Conservation (phyloP, 1,284 basidiomycete genomes). For the Flammula alnicola region DNA sequence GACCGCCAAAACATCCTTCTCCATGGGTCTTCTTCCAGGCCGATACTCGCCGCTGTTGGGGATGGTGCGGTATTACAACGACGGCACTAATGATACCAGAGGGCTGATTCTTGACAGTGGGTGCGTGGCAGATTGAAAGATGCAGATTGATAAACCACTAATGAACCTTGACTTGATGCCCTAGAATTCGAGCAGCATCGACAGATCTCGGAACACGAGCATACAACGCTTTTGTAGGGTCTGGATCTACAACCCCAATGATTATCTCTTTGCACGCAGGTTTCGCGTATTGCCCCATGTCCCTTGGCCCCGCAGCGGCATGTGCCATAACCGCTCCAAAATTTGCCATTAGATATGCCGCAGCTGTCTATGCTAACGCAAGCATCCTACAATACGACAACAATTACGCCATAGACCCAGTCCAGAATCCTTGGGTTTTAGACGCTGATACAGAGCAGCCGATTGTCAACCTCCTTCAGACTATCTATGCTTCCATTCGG, state of each 20-base stretch:
- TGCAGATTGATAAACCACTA: background rate
- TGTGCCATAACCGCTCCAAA: conserved; percentile 20
- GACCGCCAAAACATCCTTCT: conserved; percentile 23
- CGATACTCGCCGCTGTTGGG: conserved; percentile 15
- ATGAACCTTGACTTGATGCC: too few species aligned
- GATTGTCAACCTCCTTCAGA: conserved; percentile 26
- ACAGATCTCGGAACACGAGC: conserved; percentile 15
- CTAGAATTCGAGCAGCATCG: conserved; percentile 12
- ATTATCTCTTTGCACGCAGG: conserved; percentile 24
- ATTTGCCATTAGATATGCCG: conserved; percentile 12
- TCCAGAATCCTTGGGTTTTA: conserved; percentile 9
- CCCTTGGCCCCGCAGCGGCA: conserved; percentile 17
- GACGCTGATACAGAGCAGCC: conserved; percentile 10
- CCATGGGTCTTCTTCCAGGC: conserved; percentile 22
- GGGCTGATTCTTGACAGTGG: conserved; percentile 4
- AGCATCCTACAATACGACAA: conserved; percentile 9
- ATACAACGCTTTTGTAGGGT: conserved; percentile 13
- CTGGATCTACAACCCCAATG: conserved; percentile 18
- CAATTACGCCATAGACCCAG: background rate
- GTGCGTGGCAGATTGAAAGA: conserved; percentile 1
- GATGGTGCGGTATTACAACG: conserved; percentile 3
- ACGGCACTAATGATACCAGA: conserved; percentile 9
- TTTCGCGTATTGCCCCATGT: conserved; percentile 26
- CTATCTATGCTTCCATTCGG: conserved; percentile 23
- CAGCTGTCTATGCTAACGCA: conserved; percentile 11